Conservation (phyloP, 768 basidiomycete genomes). For the Crepidotus variabilis region DNA sequence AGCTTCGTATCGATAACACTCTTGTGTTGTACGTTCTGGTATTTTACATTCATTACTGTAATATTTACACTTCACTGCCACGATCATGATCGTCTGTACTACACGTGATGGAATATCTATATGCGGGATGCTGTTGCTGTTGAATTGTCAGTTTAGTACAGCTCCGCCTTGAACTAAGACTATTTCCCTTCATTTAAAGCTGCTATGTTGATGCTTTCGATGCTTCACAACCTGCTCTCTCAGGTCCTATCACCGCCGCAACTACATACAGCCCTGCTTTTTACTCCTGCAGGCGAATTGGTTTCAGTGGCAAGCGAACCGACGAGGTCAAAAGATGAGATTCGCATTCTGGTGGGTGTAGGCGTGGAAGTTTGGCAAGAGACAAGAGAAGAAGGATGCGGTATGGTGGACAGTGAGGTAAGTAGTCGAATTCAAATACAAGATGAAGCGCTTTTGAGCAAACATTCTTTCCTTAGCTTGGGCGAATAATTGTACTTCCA, state of each 20-base stretch:
- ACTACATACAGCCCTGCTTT: slow-evolving; percentile 67
- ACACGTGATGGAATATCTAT: neutral
- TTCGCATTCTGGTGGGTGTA: slow-evolving; percentile 69
- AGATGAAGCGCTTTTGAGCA: neutral
- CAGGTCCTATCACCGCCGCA: slow-evolving; percentile 56
- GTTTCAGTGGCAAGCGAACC: slow-evolving; percentile 60
- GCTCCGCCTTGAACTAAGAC: neutral
- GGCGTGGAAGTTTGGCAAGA: slow-evolving; percentile 79
- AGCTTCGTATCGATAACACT: too few relatives aligned
- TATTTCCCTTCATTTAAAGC: neutral
- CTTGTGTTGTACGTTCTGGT: neutral
- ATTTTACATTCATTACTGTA: slow-evolving; percentile 1
- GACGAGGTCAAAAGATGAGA: slow-evolving; percentile 64
- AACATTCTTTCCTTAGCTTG: slow-evolving; percentile 42
- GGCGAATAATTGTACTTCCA: slow-evolving; percentile 65
- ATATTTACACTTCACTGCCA: slow-evolving; percentile 8
- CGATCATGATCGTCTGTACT: slow-evolving; percentile 2
- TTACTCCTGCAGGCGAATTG: slow-evolving; percentile 73
- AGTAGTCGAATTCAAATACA: slow-evolving; percentile 9
- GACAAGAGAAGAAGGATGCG: slow-evolving; percentile 57
- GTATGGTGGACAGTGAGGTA: slow-evolving; percentile 81
- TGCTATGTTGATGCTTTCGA: slow-evolving; percentile 66
- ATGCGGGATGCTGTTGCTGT: neutral
- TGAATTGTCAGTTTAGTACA: neutral
- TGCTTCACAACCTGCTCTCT: slow-evolving; percentile 60